Base-by-base conservation (phyloP, 108 stramenopile genomes). In the Pseudonitzschia delicatissima region DNA sequence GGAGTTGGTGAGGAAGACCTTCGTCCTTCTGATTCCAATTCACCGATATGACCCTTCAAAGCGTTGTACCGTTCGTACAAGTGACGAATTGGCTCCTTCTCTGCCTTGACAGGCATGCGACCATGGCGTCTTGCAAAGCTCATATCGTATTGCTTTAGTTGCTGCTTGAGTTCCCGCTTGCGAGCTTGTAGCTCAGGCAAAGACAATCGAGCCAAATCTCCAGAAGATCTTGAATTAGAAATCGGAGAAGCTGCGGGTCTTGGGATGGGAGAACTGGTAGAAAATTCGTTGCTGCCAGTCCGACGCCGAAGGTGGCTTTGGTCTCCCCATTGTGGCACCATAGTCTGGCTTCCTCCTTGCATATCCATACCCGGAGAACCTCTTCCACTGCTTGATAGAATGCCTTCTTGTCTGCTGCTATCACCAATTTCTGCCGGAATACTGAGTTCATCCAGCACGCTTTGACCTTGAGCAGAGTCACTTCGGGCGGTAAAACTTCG, bases 41-140 rank as follows among this genome's bases (percentile, higher is more conserved):
- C 36, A 42, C 64, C 79, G 31, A 95, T 90, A 62, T 78, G 84
- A 58, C 77, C 82, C 77, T 98, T 98, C 66, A 95, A 73, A 20
- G 81, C 74, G 71, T 98, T 96, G 77, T 98, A 98, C 40, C 77
- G 72, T 71, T 98, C 97, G 66, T 98, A 98, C 20, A 97, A 71
- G 64, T 95, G 91, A 28, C 97, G 87, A 58, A 98, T 98, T n/a
- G 97, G 96, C 67, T 98, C 97, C 78, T 98, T 98, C 59, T 98
- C 97, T 23, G 87, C 84, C 79, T 96, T 96, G 6, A 84, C 83
- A 0, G 97, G 97, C 95, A 93, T 92, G 40, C 96, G 80, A 12
- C 92, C 93, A 58, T 96, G 87, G 40, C 80, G 69, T 26, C 74
- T 51, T 17, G 81, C 80, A 69, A 97, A 98, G 47, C 85, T 77